These are phyloP conservation scores for Taphrina populina DNA, from an alignment of 1,139 yeast genomes.

Conservation along the genomic window DNA sequence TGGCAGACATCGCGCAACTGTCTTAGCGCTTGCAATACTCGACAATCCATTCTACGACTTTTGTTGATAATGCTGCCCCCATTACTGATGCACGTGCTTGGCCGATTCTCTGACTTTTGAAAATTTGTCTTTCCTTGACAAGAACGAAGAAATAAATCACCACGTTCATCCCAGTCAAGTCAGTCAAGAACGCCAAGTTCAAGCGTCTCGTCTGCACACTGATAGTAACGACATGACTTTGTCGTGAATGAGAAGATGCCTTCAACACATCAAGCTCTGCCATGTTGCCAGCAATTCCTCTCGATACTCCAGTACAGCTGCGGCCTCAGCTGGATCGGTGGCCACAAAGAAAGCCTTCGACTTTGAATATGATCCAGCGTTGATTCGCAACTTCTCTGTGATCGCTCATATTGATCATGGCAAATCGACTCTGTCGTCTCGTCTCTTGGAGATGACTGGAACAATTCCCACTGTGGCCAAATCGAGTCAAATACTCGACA, in stretches of 20 bases:
- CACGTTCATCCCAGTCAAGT: no score
- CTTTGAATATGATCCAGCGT: conserved; percentile 19
- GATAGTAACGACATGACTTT: not conserved
- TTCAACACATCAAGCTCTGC: not conserved
- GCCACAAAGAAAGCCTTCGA: conserved; percentile 20
- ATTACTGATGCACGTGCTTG: no score
- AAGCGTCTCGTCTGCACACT: no score
- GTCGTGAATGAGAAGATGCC: not conserved
- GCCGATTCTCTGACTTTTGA: no score
- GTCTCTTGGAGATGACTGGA: conserved; percentile 81
- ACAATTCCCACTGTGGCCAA: conserved; percentile 75
- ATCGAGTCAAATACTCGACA: conserved; percentile 80
- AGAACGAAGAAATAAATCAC: no score
- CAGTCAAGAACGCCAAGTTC: no score
- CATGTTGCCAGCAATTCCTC: not conserved
- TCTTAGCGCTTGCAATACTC: no score
- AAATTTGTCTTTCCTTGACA: no score
- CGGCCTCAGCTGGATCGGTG: no score
- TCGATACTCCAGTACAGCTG: no score
- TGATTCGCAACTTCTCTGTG: conserved; percentile 72
- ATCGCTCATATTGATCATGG: conserved; percentile 99
- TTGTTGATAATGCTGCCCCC: no score
- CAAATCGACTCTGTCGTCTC: conserved; percentile 84
- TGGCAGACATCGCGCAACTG: conserved; percentile 55
- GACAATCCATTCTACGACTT: no score